A percentile compares a stretch with the other conserved stretches of the same genome.
Evolutionary conservation across 768 basidiomycete species (phyloP).

Genomic region (Hericium rajendrae): DNA sequence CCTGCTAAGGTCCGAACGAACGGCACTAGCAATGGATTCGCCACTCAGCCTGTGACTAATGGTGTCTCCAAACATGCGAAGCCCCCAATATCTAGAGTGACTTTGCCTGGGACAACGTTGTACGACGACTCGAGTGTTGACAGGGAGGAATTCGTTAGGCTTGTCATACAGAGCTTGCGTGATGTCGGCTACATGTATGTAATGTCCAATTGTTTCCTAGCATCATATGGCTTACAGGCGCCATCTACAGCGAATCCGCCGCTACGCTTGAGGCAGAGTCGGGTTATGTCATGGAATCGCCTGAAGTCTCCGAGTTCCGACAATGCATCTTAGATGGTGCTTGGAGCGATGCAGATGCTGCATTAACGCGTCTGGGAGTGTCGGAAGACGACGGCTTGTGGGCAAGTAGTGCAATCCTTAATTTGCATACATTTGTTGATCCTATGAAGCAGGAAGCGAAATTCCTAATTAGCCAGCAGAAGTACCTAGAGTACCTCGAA

Average conservation of each 20-base stretch:
- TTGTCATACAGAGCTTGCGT: slow-evolving; percentile 81
- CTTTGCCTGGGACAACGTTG: slow-evolving; percentile 61
- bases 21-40: slow-evolving; percentile 23
- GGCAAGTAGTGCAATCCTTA: slow-evolving; percentile 33
- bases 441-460: slow-evolving; percentile 51
- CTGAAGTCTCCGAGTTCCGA: slow-evolving; percentile 72
- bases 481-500: slow-evolving; percentile 90
- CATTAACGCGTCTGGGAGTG: slow-evolving; percentile 61
- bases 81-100: slow-evolving; percentile 45
- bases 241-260: slow-evolving; percentile 64
- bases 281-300: slow-evolving; percentile 76
- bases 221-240: slow-evolving; percentile 10
- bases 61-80: slow-evolving; percentile 42
- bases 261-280: slow-evolving; percentile 87
- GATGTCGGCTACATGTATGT: slow-evolving; percentile 67
- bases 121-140: slow-evolving; percentile 75
- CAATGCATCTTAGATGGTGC: slow-evolving; percentile 68
- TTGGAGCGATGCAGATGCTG: slow-evolving; percentile 71
- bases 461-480: slow-evolving; percentile 89
- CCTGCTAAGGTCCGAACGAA: slow-evolving; percentile 16
- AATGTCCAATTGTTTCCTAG: not conserved
- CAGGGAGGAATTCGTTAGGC: slow-evolving; percentile 83
- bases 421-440: not conserved
- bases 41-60: slow-evolving; percentile 16
- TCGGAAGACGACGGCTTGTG: slow-evolving; percentile 56